A percentile compares a stretch with the other conserved stretches of the same genome.
Evolutionary conservation across 208 protist species (phyloP).

Genomic region (Balamuthia mandrillaris): DNA sequence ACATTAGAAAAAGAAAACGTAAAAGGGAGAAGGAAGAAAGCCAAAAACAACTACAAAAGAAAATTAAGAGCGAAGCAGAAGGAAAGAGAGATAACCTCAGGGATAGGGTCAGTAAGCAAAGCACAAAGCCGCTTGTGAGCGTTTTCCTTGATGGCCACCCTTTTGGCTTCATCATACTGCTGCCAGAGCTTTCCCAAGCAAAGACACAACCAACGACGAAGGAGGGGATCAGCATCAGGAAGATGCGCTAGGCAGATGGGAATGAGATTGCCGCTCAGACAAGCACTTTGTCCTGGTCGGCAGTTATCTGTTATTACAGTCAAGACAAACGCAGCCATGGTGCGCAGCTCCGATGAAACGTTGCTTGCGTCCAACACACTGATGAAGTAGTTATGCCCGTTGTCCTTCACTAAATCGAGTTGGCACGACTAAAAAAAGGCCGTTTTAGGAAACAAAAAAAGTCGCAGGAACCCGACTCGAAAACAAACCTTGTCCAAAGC

Average conservation of each 20-base stretch:
- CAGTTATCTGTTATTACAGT: conserved; percentile 54
- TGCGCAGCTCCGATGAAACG: conserved; percentile 71
- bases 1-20: neutral
- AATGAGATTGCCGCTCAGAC: conserved; percentile 48
- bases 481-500: conserved; percentile 69
- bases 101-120: conserved; percentile 54
- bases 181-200: conserved; percentile 72
- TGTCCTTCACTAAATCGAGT: conserved; percentile 70
- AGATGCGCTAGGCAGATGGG: conserved; percentile 27
- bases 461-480: neutral
- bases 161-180: conserved; percentile 64
- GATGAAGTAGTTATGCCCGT: conserved; percentile 73
- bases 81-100: conserved; percentile 21
- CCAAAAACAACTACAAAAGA: neutral
- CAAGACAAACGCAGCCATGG: conserved; percentile 89
- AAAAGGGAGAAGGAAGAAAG: neutral
- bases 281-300: conserved; percentile 54
- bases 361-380: conserved; percentile 51
- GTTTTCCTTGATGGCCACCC: conserved; percentile 39
- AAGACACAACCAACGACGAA: conserved; percentile 63
- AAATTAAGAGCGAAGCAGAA: neutral
- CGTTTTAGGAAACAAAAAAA: neutral
- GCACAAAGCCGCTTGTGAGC: conserved; percentile 53
- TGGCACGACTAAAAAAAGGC: conserved; percentile 56
- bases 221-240: conserved; percentile 15